Percentiles rank a stretch among this genome's conserved stretches.
These are phyloP conservation scores for Lepidium didymum DNA, from an alignment of 345 rosid genomes.

Conservation along the genomic window DNA sequence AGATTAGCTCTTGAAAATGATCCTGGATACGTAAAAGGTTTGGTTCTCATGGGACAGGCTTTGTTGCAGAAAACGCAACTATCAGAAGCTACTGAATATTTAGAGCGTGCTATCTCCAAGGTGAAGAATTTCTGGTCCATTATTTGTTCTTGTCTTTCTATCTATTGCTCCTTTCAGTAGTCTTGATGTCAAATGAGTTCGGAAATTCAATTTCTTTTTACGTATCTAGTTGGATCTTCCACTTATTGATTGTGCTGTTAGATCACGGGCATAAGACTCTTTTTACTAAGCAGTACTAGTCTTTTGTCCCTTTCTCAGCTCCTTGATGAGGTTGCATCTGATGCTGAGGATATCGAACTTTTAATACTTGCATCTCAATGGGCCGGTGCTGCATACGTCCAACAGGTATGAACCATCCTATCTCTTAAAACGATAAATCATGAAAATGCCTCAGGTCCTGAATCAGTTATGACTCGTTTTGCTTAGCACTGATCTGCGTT, in stretches of 20 bases:
- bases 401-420: slow-evolving; percentile 42
- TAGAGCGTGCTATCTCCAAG: slow-evolving; percentile 78
- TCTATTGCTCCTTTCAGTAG: not conserved
- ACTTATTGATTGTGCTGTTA: slow-evolving; percentile 5
- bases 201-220: not conserved
- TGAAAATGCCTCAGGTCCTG: not conserved
- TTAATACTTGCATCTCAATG: slow-evolving; percentile 70
- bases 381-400: slow-evolving; percentile 67
- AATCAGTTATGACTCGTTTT: not conserved
- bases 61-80: slow-evolving; percentile 46
- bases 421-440: not conserved
- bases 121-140: slow-evolving; percentile 23
- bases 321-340: slow-evolving; percentile 34
- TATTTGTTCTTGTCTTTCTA: not conserved
- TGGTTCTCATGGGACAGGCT: slow-evolving; percentile 70
- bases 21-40: slow-evolving; percentile 51
- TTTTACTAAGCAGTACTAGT: slow-evolving; percentile 6
- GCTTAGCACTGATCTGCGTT: not conserved
- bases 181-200: not conserved
- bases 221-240: not conserved
- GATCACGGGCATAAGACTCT: not conserved
- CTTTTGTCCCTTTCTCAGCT: slow-evolving; percentile 40
- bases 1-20: slow-evolving; percentile 79
- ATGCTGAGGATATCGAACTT: slow-evolving; percentile 48
- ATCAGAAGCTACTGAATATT: slow-evolving; percentile 51